These are phyloP conservation scores for Penicillium palitans DNA, from an alignment of 2,329 filamentous ascomycete genomes.

Conservation along the genomic window DNA sequence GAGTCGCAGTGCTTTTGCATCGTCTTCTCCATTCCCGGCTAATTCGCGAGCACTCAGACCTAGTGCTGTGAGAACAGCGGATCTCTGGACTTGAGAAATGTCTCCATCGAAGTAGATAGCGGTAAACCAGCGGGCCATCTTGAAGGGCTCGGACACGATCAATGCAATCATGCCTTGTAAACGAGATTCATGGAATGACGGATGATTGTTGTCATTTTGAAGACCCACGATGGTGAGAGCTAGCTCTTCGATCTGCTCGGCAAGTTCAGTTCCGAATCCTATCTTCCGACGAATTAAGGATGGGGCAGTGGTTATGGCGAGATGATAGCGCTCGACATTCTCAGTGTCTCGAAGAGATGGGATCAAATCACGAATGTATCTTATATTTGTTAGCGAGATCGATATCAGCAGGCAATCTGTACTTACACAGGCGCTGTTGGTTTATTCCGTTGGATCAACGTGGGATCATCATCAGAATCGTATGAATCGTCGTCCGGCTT, in stretches of 20 bases:
- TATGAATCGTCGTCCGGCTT: slow-evolving; percentile 87
- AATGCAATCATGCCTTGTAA: slow-evolving; percentile 81
- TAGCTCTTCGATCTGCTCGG: slow-evolving; percentile 78
- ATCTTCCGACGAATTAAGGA: slow-evolving; percentile 83
- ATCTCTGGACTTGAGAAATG: slow-evolving; percentile 82
- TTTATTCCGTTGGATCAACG: slow-evolving; percentile 79
- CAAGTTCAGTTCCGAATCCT: slow-evolving; percentile 83
- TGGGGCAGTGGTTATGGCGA: slow-evolving; percentile 76
- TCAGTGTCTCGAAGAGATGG: slow-evolving; percentile 76
- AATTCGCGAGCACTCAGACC: slow-evolving; percentile 82
- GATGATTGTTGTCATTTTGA: slow-evolving; percentile 80
- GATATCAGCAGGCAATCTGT: not conserved
- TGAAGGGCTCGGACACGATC: slow-evolving; percentile 70
- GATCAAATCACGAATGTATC: slow-evolving; percentile 83
- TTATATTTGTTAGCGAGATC: slow-evolving; percentile 24
- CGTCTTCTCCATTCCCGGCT: slow-evolving; percentile 68
- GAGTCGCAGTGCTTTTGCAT: slow-evolving; percentile 43
- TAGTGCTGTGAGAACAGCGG: slow-evolving; percentile 75
- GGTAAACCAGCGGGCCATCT: slow-evolving; percentile 81
- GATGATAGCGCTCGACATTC: slow-evolving; percentile 77
- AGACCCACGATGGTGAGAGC: slow-evolving; percentile 74
- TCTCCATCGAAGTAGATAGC: slow-evolving; percentile 88
- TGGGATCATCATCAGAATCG: slow-evolving; percentile 92
- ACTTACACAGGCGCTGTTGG: slow-evolving; percentile 72
- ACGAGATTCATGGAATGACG: slow-evolving; percentile 72